Conservation (phyloP, 768 basidiomycete species). For the Lactifluus volemus region DNA sequence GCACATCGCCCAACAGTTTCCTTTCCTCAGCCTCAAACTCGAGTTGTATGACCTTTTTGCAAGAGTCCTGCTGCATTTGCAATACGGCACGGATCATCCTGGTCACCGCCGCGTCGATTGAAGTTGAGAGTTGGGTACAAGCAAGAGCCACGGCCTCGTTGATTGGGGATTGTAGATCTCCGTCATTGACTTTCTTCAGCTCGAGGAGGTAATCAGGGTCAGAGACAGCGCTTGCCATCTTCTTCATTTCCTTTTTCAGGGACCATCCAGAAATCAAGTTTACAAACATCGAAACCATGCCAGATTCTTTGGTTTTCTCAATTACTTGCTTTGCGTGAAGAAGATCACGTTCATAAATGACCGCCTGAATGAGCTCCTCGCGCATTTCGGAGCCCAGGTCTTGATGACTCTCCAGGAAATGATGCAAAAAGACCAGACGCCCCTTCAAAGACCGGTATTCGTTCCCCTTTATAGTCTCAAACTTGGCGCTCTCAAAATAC, state of each 20-base stretch:
- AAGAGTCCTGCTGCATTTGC: slow-evolving; percentile 2
- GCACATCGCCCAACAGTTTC: not conserved
- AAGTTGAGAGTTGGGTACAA: not conserved
- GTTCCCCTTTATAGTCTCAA: not conserved
- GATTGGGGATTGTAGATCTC: not conserved
- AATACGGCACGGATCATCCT: not conserved
- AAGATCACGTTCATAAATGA: not conserved
- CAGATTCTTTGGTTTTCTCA: not conserved
- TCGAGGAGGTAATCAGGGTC: slow-evolving; percentile 9
- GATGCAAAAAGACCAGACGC: not conserved
- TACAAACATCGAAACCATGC: no score
- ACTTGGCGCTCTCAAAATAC: not conserved
- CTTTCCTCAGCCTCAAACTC: not conserved
- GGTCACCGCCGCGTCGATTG: not conserved
- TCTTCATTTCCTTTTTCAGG: slow-evolving; percentile 1
- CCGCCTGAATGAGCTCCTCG: not conserved
- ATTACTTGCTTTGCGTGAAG: not conserved
- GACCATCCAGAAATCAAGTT: not conserved
- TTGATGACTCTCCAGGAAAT: not conserved
- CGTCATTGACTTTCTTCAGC: not conserved
- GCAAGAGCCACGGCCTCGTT: not conserved
- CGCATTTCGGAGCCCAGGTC: not conserved
- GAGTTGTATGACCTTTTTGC: not conserved
- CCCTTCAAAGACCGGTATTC: not conserved
- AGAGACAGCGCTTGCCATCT: not conserved